Evolutionary conservation across 164 flowering plant species (phyloP).

Genomic region (Berberis vulgaris): DNA sequence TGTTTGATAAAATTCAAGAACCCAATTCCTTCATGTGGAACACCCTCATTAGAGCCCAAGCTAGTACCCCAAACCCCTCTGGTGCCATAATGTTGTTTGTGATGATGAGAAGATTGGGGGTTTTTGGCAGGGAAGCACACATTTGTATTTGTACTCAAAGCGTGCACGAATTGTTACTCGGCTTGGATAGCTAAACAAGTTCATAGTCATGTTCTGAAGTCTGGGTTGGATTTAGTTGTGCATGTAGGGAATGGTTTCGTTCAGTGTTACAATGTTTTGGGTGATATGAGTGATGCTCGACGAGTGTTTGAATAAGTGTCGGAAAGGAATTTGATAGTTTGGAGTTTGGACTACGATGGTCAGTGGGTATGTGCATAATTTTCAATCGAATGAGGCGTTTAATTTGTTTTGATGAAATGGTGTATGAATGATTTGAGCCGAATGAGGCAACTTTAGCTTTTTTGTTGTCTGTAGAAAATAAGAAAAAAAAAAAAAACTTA

Average conservation of each 20-base stretch:
- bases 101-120: conserved; percentile 33
- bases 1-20: conserved; percentile 25
- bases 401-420: conserved; percentile 42
- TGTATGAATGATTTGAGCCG: conserved; percentile 38
- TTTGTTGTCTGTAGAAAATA: conserved; percentile 33
- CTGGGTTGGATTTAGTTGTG: conserved; percentile 42
- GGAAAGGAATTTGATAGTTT: conserved; percentile 34
- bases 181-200: conserved; percentile 24
- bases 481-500: too few species aligned
- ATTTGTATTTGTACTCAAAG: conserved; percentile 58
- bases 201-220: conserved; percentile 42
- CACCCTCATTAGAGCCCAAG: conserved; percentile 38
- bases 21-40: conserved; percentile 71
- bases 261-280: conserved; percentile 29
- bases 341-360: conserved; percentile 48
- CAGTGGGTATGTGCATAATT: conserved; percentile 52
- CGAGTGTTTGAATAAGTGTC: conserved; percentile 42
- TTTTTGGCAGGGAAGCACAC: conserved; percentile 50
- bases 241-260: conserved; percentile 53
- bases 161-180: conserved; percentile 29
- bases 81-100: conserved; percentile 31
- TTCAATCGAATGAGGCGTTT: conserved; percentile 36
- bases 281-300: conserved; percentile 27
- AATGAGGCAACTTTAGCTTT: conserved; percentile 40
- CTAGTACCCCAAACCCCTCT: conserved; percentile 27